These are phyloP conservation scores for Acarospora socialis DNA, from an alignment of 2,329 filamentous ascomycete species.

Conservation along the genomic window DNA sequence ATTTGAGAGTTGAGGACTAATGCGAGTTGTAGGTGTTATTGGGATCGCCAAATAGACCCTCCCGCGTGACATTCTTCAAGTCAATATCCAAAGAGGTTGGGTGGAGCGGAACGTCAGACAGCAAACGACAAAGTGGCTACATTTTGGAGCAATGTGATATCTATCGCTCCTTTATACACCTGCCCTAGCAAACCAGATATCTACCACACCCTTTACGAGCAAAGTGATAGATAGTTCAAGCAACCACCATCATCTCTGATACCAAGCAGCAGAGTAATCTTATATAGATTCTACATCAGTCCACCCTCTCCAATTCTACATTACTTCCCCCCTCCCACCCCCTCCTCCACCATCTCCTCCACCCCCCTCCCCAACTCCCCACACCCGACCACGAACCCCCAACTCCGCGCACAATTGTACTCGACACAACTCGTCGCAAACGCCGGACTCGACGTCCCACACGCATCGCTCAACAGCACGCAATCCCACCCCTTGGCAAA, in stretches of 20 bases:
- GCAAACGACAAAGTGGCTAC: no score
- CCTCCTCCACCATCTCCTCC: slow-evolving; percentile 3
- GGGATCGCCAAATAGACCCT: slow-evolving; percentile 48
- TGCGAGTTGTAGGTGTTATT: slow-evolving; percentile 53
- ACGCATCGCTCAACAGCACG: slow-evolving; percentile 40
- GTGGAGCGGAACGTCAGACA: no score
- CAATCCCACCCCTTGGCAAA: slow-evolving; percentile 43
- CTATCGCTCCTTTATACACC: no score
- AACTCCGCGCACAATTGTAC: slow-evolving; percentile 8
- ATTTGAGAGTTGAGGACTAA: not conserved
- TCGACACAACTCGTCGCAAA: slow-evolving; percentile 20
- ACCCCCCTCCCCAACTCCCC: slow-evolving; percentile 2
- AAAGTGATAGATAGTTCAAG: no score
- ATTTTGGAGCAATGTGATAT: no score
- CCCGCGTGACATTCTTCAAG: no score
- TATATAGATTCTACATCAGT: no score
- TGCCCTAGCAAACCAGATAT: no score
- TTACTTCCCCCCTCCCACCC: not conserved
- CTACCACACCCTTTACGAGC: no score
- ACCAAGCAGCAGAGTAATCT: no score
- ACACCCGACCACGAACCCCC: slow-evolving; percentile 8
- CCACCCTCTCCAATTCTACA: not conserved
- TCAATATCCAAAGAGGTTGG: no score
- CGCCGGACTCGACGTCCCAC: slow-evolving; percentile 35
- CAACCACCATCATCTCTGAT: no score